Evolutionary conservation across 805 yeast genomes (phyloP), one percentile per base, ranked within the genome.

Genomic region (Yamadazyma paraphyllophila): DNA sequence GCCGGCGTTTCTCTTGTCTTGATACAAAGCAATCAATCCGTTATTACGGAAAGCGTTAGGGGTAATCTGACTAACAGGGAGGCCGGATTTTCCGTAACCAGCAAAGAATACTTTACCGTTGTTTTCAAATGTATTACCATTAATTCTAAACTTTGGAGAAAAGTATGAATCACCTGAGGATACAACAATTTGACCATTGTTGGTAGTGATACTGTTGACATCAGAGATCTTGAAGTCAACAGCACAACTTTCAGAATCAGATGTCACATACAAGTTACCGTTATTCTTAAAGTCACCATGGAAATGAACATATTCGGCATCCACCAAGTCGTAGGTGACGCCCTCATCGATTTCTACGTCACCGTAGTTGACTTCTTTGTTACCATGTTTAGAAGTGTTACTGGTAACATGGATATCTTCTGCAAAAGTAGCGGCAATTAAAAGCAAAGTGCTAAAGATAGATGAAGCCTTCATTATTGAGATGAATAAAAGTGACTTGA

Each of bases 321-420:
- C 51, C 24, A 59, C 49, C 20, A 63, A 52, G 12, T 65, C 54
- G 51, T 57, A 62, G 40, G 52, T 57, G 8, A 50, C 61, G 31
- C 60, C 63, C 4, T 51, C 24, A 12, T 50, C 44, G 30, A 64
- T 49, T 8, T 36, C 42, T 14, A 47, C 50, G 36, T 36, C 44
- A 31, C 43, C 53, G 10, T n/a, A 36, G 33, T 25, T 42, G 10
- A 46, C 29, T 34, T 40, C 33, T 7, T 11, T 25, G 27, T 38
- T 33, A 17, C 52, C 52, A 15, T 30, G 9, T n/a, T 33, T 46
- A 16, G 13, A 13, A 11, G 43, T 46, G 25, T 43, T 38, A 6
- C 31, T 13, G 11, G 41, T 17, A 30, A 46, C 36, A 10, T 27
- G 41, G 11, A 44, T 34, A 25, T 44, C 38, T 13, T 20, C 43